Conservation (phyloP, 805 yeast genomes). For the Deakozyma indianensis region DNA sequence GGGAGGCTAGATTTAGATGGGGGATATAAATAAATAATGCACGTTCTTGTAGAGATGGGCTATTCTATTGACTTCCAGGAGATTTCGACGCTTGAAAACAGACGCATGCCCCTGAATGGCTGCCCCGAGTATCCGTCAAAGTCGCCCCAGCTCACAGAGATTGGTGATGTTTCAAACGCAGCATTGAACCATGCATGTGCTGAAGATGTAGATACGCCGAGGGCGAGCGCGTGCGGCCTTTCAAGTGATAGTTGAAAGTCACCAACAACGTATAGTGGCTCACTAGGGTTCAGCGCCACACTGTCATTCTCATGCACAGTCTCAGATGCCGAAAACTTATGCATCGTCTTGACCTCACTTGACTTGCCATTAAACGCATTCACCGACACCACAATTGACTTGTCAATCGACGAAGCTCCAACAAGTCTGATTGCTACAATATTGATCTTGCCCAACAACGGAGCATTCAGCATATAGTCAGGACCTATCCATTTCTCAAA, state of each 20-base stretch:
- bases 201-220: background rate
- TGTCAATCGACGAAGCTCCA: no score
- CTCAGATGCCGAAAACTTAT: background rate
- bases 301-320: background rate
- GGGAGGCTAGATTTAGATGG: constrained; percentile 19
- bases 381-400: background rate
- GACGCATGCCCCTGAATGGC: background rate
- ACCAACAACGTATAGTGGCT: background rate
- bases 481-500: constrained; percentile 27
- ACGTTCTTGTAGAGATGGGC: no score
- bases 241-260: background rate
- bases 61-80: background rate
- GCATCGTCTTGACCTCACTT: background rate
- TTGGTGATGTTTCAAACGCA: constrained; percentile 25
- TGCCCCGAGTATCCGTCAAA: background rate
- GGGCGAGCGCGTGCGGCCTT: background rate
- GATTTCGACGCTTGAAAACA: background rate
- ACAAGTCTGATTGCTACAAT: no score
- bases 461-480: no score
- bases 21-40: no score
- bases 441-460: no score
- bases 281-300: background rate
- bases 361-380: background rate
- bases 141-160: background rate
- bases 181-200: constrained; percentile 31